Percentiles rank a stretch among this genome's conserved stretches.
Conservation (phyloP, 495 filamentous ascomycete species). For the Pyrenula aspistea region DNA sequence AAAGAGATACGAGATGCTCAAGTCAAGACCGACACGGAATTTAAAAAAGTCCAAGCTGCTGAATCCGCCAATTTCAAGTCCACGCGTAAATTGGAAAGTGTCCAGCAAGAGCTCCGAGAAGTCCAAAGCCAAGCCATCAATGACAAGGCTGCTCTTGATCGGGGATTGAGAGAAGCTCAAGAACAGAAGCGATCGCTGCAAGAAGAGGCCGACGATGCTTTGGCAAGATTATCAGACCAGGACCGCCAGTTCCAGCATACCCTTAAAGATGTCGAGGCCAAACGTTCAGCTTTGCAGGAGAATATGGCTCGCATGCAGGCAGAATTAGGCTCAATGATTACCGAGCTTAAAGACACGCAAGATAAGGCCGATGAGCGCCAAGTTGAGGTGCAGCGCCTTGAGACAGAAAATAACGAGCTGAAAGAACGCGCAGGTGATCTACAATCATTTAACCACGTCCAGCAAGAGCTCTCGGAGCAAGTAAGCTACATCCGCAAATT, state of each 20-base stretch:
- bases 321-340: conserved; percentile 54
- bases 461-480: conserved; percentile 78
- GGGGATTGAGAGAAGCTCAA: conserved; percentile 53
- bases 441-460: conserved; percentile 69
- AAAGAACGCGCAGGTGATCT: conserved; percentile 78
- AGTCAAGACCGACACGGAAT: conserved; percentile 69
- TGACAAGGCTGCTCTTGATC: conserved; percentile 59
- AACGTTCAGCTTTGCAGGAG: conserved; percentile 53
- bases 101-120: conserved; percentile 62
- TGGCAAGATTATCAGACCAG: conserved; percentile 55
- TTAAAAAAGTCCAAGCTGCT: conserved; percentile 51
- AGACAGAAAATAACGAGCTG: conserved; percentile 68
- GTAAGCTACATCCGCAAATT: conserved; percentile 77
- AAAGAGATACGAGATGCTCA: conserved; percentile 70
- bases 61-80: conserved; percentile 59
- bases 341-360: conserved; percentile 51
- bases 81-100: conserved; percentile 55
- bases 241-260: conserved; percentile 60
- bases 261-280: conserved; percentile 56
- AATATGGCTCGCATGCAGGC: conserved; percentile 58
- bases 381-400: conserved; percentile 53
- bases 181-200: conserved; percentile 59
- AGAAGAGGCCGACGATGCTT: conserved; percentile 69
- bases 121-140: conserved; percentile 51
- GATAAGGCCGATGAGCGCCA: conserved; percentile 56